Percentiles rank a stretch among this genome's conserved stretches.
phyloP scores from a whole-genome alignment of 1,139 yeast species.

The Diutina sp. region DNA sequence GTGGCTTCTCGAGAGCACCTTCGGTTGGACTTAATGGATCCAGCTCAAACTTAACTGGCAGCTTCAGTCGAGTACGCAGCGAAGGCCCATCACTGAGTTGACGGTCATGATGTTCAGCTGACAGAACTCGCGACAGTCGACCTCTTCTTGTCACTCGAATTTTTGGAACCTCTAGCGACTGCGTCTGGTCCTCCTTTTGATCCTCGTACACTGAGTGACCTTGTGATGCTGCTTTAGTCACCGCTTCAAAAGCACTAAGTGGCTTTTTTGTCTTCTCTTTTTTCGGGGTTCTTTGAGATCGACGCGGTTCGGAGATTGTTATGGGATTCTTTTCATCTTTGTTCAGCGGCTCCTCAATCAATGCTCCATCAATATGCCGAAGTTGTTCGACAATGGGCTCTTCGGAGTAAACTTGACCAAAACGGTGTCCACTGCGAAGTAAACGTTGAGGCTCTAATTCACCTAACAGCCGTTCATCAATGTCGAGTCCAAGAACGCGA shows the following conservation, averaged over 20 bases:
- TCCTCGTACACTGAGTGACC: background rate
- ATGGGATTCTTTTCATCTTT: background rate
- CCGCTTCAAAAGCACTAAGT: background rate
- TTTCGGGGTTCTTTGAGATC: background rate
- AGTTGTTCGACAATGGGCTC: background rate
- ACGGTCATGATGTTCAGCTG: background rate
- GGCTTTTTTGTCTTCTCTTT: background rate
- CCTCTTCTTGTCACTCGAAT: background rate
- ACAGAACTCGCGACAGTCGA: background rate
- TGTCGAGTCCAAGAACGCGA: background rate
- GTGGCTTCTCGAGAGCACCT: background rate
- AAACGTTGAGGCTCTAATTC: background rate
- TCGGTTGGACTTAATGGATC: background rate
- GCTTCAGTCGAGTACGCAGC: constrained; percentile 1
- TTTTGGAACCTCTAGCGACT: background rate
- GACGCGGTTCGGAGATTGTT: background rate
- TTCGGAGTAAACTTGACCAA: background rate
- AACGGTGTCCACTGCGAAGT: background rate
- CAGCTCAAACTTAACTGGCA: background rate
- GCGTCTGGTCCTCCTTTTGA: background rate
- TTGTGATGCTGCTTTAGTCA: background rate
- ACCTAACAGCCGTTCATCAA: background rate
- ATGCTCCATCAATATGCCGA: background rate
- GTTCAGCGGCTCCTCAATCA: background rate
- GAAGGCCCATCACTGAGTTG: background rate